These are phyloP conservation scores for Mycena rosella DNA, from an alignment of 768 basidiomycete genomes.

Conservation along the genomic window DNA sequence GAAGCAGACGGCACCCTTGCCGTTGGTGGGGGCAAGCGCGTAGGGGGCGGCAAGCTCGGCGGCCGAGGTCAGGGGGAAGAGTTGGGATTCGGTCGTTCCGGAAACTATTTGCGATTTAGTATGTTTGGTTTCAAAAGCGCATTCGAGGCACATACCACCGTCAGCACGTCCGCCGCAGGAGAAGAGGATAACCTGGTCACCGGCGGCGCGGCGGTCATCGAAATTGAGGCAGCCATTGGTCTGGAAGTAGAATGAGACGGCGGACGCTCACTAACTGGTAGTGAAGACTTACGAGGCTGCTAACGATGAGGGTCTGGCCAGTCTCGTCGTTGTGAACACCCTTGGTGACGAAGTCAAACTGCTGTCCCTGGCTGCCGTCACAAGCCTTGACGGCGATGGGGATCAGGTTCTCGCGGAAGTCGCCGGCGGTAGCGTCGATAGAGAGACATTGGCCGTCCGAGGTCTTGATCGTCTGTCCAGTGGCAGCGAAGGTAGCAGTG, in stretches of 20 bases:
- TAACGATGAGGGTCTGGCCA: conserved; percentile 40
- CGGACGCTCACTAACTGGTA: neutral
- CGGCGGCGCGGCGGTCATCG: conserved; percentile 33
- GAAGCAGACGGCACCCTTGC: conserved; percentile 35
- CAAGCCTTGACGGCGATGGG: conserved; percentile 36
- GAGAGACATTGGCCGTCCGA: conserved; percentile 41
- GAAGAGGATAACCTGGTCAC: conserved; percentile 42
- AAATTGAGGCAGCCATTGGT: conserved; percentile 44
- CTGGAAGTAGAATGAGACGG: conserved; percentile 7
- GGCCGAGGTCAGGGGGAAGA: conserved; percentile 38
- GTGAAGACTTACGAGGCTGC: conserved; percentile 35
- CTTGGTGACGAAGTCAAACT: conserved; percentile 41
- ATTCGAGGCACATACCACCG: conserved; percentile 39
- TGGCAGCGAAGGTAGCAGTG: conserved; percentile 40
- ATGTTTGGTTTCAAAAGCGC: too few relatives aligned
- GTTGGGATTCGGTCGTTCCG: conserved; percentile 40
- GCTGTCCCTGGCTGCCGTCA: conserved; percentile 38
- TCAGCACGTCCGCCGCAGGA: conserved; percentile 44
- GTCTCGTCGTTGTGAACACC: conserved; percentile 39
- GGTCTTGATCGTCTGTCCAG: conserved; percentile 40
- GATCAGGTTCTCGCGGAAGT: conserved; percentile 42
- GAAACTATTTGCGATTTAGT: too few relatives aligned
- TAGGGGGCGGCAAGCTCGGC: conserved; percentile 36
- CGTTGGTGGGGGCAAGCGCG: conserved; percentile 36
- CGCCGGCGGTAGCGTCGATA: conserved; percentile 39